These are phyloP conservation scores for Boletellus ananiceps DNA, from an alignment of 768 basidiomycete genomes.

Conservation along the genomic window DNA sequence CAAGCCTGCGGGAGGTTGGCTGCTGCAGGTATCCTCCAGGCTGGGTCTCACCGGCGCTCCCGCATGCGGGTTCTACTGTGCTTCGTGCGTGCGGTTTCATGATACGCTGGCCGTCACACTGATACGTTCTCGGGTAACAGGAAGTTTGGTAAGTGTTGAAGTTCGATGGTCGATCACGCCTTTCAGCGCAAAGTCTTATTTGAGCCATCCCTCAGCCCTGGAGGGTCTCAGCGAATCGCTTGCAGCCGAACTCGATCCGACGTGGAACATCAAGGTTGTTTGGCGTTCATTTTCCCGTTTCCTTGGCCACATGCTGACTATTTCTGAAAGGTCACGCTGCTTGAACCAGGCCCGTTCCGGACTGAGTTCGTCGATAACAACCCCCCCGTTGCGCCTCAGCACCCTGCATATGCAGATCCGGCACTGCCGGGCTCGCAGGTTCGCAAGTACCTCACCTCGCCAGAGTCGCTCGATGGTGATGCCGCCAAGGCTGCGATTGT, in stretches of 20 bases:
- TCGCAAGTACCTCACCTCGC: not conserved
- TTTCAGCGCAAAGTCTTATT: not conserved
- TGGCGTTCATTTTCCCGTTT: not conserved
- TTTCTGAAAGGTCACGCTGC: slow-evolving; percentile 13
- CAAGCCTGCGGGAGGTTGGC: slow-evolving; percentile 31
- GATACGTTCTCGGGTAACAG: not conserved
- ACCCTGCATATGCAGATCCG: slow-evolving; percentile 20
- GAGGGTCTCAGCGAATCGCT: slow-evolving; percentile 15
- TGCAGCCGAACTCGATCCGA: slow-evolving; percentile 10
- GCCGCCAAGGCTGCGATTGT: slow-evolving; percentile 8
- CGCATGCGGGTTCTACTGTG: slow-evolving; percentile 19
- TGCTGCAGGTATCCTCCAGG: slow-evolving; percentile 37
- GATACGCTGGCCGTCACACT: not conserved
- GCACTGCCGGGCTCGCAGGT: not conserved
- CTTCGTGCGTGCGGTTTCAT: slow-evolving; percentile 17
- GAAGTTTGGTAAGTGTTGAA: slow-evolving; percentile 12
- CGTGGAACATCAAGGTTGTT: slow-evolving; percentile 18
- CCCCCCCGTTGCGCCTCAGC: slow-evolving; percentile 1
- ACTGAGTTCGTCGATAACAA: slow-evolving; percentile 7
- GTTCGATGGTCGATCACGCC: no score
- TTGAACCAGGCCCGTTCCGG: slow-evolving; percentile 16
- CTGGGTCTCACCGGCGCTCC: slow-evolving; percentile 25
- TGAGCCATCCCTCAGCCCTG: slow-evolving; percentile 2
- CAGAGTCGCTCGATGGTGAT: slow-evolving; percentile 10
- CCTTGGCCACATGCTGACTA: not conserved